Evolutionary conservation across 2,329 filamentous ascomycete species (phyloP), one percentile per base, ranked within the genome.

Genomic region (Xylaria sp.): DNA sequence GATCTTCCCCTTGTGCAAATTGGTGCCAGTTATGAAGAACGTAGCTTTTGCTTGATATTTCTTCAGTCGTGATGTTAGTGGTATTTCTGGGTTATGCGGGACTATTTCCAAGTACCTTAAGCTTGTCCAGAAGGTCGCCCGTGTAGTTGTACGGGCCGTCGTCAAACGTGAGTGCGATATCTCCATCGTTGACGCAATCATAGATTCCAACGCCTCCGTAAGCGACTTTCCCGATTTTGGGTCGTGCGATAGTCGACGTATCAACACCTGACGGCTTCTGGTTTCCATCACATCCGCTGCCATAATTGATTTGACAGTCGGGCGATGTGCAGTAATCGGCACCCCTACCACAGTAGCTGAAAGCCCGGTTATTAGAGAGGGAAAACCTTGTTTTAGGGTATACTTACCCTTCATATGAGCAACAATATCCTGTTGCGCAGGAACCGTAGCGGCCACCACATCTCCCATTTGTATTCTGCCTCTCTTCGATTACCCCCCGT

Each of bases 101-200:
- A n/a, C 33, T 13, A 38, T 35, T 37, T 21, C 10, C 3, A 31
- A 66, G 15, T 67, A 74, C 72, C 38, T 68, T 65, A 46, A 74
- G 58, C 60, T 87, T 77, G 65, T 88, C 83, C 19, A 89, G 78
- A 19, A 89, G 78, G 63, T 86, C 81, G 33, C 76, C 73, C 3
- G 86, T 89, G 71, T 85, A 87, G n/a, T 79, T 75, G 58, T 81
- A 83, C 38, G 86, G 87, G 2, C 87, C 87, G 71, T 89, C 87
- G 65, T 89, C 86, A 66, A 83, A 89, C 1, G 86, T 89, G 57
- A 89, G 71, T 21, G 87, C 87, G 66, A 89, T 80, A 27, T 83
- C 84, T 54, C 85, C 83, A 7, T 81, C 77, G 48, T 79, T 77
- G 3, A 74, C 73, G 64, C 82, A 85, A 65, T 80, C 75, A 67